Percentiles rank a stretch among this genome's conserved stretches.
phyloP scores from a whole-genome alignment of 768 basidiomycete genomes.

The Udeniomyces megalosporus region DNA sequence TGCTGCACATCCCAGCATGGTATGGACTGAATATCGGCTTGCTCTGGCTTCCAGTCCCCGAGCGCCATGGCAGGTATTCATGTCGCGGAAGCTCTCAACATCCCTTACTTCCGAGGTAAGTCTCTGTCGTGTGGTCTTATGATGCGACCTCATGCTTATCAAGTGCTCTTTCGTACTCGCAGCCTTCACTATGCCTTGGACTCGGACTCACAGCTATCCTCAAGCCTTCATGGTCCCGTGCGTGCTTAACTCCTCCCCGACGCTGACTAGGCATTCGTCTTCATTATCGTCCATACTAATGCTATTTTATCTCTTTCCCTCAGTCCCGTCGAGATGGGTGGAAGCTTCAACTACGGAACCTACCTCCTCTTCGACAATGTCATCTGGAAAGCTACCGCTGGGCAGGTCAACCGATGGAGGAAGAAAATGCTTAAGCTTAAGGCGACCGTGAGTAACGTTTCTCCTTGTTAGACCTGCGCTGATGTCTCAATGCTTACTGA shows the following conservation, averaged over 20 bases:
- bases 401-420: constrained; percentile 53
- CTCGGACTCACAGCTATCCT: constrained; percentile 43
- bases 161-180: not conserved
- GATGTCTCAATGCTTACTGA: too few species aligned
- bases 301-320: not conserved
- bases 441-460: constrained; percentile 29
- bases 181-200: constrained; percentile 16
- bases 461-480: too few species aligned
- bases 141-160: constrained; percentile 34
- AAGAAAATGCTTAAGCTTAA: constrained; percentile 37
- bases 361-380: constrained; percentile 51
- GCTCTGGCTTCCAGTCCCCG: constrained; percentile 28
- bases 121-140: constrained; percentile 48
- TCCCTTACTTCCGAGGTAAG: constrained; percentile 51
- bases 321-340: constrained; percentile 42
- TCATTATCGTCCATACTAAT: not conserved
- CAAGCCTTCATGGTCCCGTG: constrained; percentile 41
- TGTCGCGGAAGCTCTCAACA: constrained; percentile 50
- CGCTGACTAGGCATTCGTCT: not conserved
- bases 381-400: constrained; percentile 49
- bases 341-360: constrained; percentile 36
- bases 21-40: not conserved
- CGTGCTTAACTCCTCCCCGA: not conserved
- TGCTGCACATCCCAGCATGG: too few species aligned
- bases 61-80: constrained; percentile 57